A percentile compares a stretch with the other conserved stretches of the same genome.
Evolutionary conservation across 1,139 yeast species (phyloP).

Genomic region (Kluyveromyces marxianus): DNA sequence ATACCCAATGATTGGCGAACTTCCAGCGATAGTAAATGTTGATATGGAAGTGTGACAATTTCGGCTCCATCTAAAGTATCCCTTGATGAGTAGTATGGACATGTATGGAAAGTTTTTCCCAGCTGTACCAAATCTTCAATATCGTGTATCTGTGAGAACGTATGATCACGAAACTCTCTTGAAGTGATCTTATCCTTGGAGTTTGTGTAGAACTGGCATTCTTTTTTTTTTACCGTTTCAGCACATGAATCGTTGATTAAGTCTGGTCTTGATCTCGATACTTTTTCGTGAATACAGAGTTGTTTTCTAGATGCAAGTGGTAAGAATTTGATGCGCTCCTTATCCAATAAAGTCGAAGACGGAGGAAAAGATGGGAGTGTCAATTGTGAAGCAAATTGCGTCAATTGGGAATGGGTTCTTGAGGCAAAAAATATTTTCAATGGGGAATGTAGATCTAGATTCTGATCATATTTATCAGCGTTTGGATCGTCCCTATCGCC

Average conservation of each 20-base stretch:
- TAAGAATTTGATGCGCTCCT: slow-evolving; percentile 47
- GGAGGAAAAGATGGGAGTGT: slow-evolving; percentile 58
- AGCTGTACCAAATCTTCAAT: slow-evolving; percentile 69
- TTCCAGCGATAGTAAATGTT: slow-evolving; percentile 57
- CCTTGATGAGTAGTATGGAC: slow-evolving; percentile 80
- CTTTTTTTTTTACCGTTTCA: slow-evolving; percentile 51
- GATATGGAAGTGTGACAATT: slow-evolving; percentile 80
- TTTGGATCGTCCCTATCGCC: slow-evolving; percentile 23
- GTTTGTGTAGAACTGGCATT: slow-evolving; percentile 49
- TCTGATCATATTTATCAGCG: slow-evolving; percentile 2
- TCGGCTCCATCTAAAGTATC: slow-evolving; percentile 52
- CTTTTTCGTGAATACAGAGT: slow-evolving; percentile 65
- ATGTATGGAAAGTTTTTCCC: slow-evolving; percentile 51
- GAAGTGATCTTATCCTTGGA: slow-evolving; percentile 24
- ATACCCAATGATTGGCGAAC: slow-evolving; percentile 57
- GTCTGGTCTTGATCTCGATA: slow-evolving; percentile 43
- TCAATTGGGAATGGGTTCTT: slow-evolving; percentile 84
- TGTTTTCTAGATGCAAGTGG: slow-evolving; percentile 83
- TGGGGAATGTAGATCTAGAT: slow-evolving; percentile 32
- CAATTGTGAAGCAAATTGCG: slow-evolving; percentile 74
- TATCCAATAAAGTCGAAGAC: slow-evolving; percentile 37
- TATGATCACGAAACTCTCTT: slow-evolving; percentile 49
- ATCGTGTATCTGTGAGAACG: slow-evolving; percentile 61
- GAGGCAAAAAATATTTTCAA: slow-evolving; percentile 63
- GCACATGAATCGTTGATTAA: slow-evolving; percentile 76